Percentiles rank a stretch among this genome's conserved stretches.
These are phyloP conservation scores for Forsythia viridissima DNA, from an alignment of 257 asterid species.

Conservation along the genomic window DNA sequence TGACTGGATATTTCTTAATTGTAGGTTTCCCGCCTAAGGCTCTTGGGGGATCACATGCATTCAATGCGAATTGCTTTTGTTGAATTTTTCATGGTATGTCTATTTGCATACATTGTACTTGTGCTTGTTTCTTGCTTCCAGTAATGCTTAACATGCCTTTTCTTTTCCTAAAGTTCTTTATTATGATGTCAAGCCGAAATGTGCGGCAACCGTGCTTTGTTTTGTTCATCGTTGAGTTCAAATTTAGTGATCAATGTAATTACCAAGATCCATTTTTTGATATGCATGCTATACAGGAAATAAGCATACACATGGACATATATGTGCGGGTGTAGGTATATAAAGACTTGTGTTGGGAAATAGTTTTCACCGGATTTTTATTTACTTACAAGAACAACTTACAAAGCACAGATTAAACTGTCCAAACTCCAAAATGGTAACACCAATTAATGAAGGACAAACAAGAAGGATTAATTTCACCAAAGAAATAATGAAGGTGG, in stretches of 20 bases:
- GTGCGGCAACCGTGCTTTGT: not conserved
- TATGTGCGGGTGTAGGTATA: too few relatives aligned
- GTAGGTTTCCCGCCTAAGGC: conserved; percentile 95
- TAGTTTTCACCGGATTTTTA: too few relatives aligned
- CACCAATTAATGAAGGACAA: too few relatives aligned
- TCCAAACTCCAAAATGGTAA: too few relatives aligned
- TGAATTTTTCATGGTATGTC: conserved; percentile 72
- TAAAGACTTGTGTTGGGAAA: too few relatives aligned
- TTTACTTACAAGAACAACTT: too few relatives aligned
- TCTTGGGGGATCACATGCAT: conserved; percentile 91
- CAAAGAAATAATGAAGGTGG: too few relatives aligned
- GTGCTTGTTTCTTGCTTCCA: conserved; percentile 3
- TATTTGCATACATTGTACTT: not conserved
- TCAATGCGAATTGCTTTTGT: conserved; percentile 90
- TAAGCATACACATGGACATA: not conserved
- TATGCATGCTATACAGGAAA: not conserved
- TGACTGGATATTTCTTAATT: conserved; percentile 10
- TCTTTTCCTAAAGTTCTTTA: not conserved
- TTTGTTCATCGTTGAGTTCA: not conserved
- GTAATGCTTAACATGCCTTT: not conserved
- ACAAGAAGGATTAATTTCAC: too few relatives aligned
- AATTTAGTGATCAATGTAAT: not conserved
- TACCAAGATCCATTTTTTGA: too few relatives aligned
- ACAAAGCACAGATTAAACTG: too few relatives aligned
- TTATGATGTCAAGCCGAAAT: too few relatives aligned